These are phyloP conservation scores for Leucosporidium creatinivorum DNA, from an alignment of 768 basidiomycete species.

Conservation along the genomic window DNA sequence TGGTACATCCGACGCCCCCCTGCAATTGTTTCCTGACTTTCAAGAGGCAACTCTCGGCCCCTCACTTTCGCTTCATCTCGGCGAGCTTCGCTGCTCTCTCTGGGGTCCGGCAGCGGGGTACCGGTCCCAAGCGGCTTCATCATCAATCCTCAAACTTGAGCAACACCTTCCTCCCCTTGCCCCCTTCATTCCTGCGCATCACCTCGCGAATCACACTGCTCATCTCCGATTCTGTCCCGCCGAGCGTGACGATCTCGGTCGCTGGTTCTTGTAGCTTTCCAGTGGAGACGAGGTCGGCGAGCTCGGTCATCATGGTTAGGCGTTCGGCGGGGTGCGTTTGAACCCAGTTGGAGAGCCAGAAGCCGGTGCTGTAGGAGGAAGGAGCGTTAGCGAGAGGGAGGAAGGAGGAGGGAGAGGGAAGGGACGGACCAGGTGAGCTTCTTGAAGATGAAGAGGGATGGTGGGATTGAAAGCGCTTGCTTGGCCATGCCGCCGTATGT, in stretches of 20 bases:
- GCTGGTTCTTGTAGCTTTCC: conserved; percentile 59
- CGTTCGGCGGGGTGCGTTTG: conserved; percentile 46
- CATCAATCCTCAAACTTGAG: conserved; percentile 34
- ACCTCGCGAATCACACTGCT: conserved; percentile 28
- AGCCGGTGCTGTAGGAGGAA: conserved; percentile 25
- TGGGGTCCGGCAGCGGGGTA: too few relatives aligned
- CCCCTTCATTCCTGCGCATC: conserved; percentile 42
- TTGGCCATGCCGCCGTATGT: conserved; percentile 91
- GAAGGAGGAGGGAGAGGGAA: conserved; percentile 38
- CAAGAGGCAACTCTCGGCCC: too few relatives aligned
- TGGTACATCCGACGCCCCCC: too few relatives aligned
- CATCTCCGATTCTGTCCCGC: conserved; percentile 45
- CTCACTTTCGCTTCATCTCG: too few relatives aligned
- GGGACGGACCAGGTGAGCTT: conserved; percentile 68
- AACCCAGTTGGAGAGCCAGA: conserved; percentile 31
- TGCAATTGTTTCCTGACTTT: too few relatives aligned
- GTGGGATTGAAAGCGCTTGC: conserved; percentile 65
- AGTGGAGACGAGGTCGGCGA: conserved; percentile 14
- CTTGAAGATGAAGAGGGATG: conserved; percentile 76
- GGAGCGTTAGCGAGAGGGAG: not conserved
- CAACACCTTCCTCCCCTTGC: conserved; percentile 51
- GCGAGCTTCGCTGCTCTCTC: too few relatives aligned
- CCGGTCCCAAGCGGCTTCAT: too few relatives aligned
- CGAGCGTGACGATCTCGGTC: conserved; percentile 62
- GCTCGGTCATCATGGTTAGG: conserved; percentile 48